Conservation (phyloP, 139 green algal genomes). For the Picochlorum sp. region DNA sequence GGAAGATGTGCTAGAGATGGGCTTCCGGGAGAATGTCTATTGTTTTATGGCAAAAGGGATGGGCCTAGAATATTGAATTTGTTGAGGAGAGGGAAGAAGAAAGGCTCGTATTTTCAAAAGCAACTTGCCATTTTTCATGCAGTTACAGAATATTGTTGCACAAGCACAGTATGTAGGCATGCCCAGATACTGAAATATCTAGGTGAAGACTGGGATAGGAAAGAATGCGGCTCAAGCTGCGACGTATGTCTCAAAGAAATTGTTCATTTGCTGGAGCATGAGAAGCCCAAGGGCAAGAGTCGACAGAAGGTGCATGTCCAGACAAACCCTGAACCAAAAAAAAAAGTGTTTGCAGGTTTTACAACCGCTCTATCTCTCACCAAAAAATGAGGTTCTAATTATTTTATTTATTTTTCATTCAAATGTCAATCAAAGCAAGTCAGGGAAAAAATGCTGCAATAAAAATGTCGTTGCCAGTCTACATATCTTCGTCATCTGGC, state of each 20-base stretch:
- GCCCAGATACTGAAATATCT: slow-evolving; percentile 43
- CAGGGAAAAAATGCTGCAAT: no score
- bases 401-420: no score
- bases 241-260: slow-evolving; percentile 25
- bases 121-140: slow-evolving; percentile 37
- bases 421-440: no score
- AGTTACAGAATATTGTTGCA: slow-evolving; percentile 35
- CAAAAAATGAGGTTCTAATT: no score
- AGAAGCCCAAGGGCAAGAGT: not conserved
- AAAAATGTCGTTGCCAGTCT: not conserved
- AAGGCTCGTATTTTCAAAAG: slow-evolving; percentile 24
- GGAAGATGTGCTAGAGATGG: slow-evolving; percentile 66
- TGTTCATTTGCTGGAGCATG: slow-evolving; percentile 1
- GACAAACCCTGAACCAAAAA: no score
- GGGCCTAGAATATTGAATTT: slow-evolving; percentile 30
- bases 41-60: slow-evolving; percentile 39
- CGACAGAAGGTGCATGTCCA: no score
- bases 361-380: no score
- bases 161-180: slow-evolving; percentile 36
- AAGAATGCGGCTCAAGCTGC: slow-evolving; percentile 17
- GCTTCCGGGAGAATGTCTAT: slow-evolving; percentile 39
- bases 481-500: slow-evolving; percentile 5
- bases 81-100: slow-evolving; percentile 13
- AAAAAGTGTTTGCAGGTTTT: no score
- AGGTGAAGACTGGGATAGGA: slow-evolving; percentile 25